These are phyloP conservation scores for Penicillium soppii DNA, from an alignment of 495 filamentous ascomycete genomes.

Conservation along the genomic window DNA sequence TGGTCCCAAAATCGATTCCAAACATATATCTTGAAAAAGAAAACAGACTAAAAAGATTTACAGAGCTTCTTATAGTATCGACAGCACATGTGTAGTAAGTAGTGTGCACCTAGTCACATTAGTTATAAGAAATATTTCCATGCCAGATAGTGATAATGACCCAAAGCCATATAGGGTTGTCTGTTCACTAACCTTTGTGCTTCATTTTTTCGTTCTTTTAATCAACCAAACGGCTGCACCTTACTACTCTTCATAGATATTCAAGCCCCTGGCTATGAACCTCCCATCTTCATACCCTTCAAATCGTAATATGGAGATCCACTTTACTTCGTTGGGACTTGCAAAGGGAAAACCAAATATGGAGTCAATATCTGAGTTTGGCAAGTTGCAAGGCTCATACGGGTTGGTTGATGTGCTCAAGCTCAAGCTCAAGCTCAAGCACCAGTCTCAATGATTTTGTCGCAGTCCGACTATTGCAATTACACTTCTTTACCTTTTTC, in stretches of 20 bases:
- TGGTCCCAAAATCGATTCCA: too few relatives aligned
- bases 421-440: too few relatives aligned
- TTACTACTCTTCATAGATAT: not conserved
- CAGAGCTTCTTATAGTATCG: too few relatives aligned
- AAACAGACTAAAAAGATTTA: too few relatives aligned
- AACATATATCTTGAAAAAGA: too few relatives aligned
- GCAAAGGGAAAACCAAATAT: not conserved
- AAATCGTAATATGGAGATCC: not conserved
- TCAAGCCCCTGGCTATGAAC: not conserved
- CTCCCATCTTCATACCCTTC: not conserved
- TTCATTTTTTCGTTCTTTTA: constrained; percentile 1
- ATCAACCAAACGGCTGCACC: constrained; percentile 9
- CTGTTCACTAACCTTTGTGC: not conserved
- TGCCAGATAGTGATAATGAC: too few relatives aligned
- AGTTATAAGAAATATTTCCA: too few relatives aligned
- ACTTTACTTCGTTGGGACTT: too few relatives aligned
- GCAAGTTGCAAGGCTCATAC: not conserved
- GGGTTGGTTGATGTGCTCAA: not conserved
- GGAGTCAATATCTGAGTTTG: not conserved
- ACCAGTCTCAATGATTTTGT: not conserved
- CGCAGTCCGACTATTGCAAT: not conserved
- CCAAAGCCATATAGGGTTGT: too few relatives aligned
- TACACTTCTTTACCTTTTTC: not conserved
- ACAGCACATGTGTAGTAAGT: too few relatives aligned
- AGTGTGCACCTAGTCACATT: too few relatives aligned